A percentile compares a stretch with the other conserved stretches of the same genome.
phyloP scores from a whole-genome alignment of 345 rosid genomes.

The Ailanthus altissimus region DNA sequence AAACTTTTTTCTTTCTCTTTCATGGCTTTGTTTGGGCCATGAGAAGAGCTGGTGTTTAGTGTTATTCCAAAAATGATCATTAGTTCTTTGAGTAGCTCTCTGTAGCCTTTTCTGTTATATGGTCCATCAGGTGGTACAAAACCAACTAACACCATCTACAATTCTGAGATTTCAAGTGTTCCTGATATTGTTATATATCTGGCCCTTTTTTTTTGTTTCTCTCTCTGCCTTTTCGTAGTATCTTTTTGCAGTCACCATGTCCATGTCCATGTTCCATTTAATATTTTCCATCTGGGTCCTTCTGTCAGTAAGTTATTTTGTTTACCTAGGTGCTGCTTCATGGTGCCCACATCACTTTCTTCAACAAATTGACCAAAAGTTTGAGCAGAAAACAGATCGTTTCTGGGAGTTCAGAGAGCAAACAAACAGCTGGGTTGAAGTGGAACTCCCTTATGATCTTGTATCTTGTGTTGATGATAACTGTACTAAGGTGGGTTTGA shows the following conservation, averaged over 20 bases:
- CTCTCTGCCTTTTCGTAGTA: conserved; percentile 3
- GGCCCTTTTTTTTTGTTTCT: conserved; percentile 8
- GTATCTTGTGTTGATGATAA: conserved; percentile 54
- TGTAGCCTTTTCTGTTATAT: conserved; percentile 10
- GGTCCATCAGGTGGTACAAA: conserved; percentile 28
- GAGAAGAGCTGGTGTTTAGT: conserved; percentile 12
- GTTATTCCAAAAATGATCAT: conserved; percentile 7
- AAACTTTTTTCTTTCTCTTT: conserved; percentile 7
- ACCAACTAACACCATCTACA: conserved; percentile 26
- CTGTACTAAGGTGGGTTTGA: conserved; percentile 57
- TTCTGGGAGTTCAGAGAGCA: conserved; percentile 65
- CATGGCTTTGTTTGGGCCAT: conserved; percentile 21
- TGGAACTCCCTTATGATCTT: conserved; percentile 63
- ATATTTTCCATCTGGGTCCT: conserved; percentile 35
- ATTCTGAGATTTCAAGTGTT: conserved; percentile 28
- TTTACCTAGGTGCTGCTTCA: conserved; percentile 31
- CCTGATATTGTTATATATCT: conserved; percentile 13
- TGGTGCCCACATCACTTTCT: conserved; percentile 33
- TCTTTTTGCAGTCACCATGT: conserved; percentile 29
- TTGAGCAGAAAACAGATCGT: conserved; percentile 59
- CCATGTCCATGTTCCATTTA: conserved; percentile 38
- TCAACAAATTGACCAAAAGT: conserved; percentile 32
- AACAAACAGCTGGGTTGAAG: conserved; percentile 59
- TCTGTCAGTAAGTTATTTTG: conserved; percentile 24
- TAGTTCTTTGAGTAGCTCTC: not conserved